A percentile compares a stretch with the other conserved stretches of the same genome.
Conservation (phyloP, 1,284 basidiomycete genomes). For the Albatrellus sp. region DNA sequence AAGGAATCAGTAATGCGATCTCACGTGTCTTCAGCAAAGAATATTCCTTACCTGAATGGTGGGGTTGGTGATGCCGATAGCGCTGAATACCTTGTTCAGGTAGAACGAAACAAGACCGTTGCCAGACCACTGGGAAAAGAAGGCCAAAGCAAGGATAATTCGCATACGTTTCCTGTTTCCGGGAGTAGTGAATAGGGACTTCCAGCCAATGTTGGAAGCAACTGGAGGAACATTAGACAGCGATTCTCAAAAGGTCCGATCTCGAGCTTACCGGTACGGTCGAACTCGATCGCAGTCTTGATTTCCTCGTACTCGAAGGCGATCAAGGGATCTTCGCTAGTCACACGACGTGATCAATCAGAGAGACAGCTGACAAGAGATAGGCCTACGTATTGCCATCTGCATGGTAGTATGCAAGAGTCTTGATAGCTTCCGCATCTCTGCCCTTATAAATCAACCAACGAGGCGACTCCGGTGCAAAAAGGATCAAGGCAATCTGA, state of each 20-base stretch:
- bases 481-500: conserved; percentile 47
- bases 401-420: conserved; percentile 65
- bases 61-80: conserved; percentile 57
- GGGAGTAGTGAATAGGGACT: conserved; percentile 38
- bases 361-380: not conserved
- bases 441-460: conserved; percentile 57
- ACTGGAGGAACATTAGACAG: conserved; percentile 16
- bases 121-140: conserved; percentile 68
- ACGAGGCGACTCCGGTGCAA: conserved; percentile 62
- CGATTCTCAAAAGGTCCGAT: not conserved
- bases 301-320: conserved; percentile 69
- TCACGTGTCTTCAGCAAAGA: not conserved
- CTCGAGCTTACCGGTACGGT: conserved; percentile 26
- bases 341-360: not conserved
- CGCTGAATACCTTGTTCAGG: conserved; percentile 56
- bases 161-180: conserved; percentile 60
- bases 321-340: conserved; percentile 53
- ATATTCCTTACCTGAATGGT: conserved; percentile 27
- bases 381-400: conserved; percentile 40
- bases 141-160: conserved; percentile 57
- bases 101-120: conserved; percentile 72
- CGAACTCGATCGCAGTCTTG: conserved; percentile 57
- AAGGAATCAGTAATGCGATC: not conserved
- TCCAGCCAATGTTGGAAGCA: conserved; percentile 48
- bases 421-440: conserved; percentile 44